Conservation (phyloP, 2,329 filamentous ascomycete genomes). For the Trichoderma endophyticum region DNA sequence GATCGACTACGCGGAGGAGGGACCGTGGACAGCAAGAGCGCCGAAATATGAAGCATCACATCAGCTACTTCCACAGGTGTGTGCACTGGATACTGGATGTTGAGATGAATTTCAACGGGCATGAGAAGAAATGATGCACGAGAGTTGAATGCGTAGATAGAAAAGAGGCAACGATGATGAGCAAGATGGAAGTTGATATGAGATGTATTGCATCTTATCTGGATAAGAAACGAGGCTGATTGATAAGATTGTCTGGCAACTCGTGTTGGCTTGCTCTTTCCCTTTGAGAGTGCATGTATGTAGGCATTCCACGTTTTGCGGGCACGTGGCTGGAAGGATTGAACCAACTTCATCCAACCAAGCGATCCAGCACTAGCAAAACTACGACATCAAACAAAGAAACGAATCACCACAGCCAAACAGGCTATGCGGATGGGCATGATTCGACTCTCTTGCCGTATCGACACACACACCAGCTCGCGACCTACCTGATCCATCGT, state of each 20-base stretch:
- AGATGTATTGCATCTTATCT: not conserved
- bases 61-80: not conserved
- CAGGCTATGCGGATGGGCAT: not conserved
- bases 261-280: not conserved
- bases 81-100: not conserved
- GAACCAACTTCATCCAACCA: not conserved
- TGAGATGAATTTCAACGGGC: not conserved
- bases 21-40: constrained; percentile 1
- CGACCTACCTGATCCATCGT: constrained; percentile 4
- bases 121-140: not conserved
- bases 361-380: not conserved
- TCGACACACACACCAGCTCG: not conserved
- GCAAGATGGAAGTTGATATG: not conserved
- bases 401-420: not conserved
- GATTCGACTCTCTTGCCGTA: not conserved
- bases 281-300: not conserved
- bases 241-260: not conserved
- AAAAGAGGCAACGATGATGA: not conserved
- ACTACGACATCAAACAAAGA: not conserved
- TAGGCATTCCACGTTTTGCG: not conserved
- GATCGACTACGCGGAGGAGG: constrained; percentile 1
- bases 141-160: not conserved
- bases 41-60: not conserved
- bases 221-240: not conserved
- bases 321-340: constrained; percentile 6